Percentiles rank a stretch among this genome's conserved stretches.
These are phyloP conservation scores for Pyrenophora graminea DNA, from an alignment of 2,329 filamentous ascomycete genomes.

Conservation along the genomic window DNA sequence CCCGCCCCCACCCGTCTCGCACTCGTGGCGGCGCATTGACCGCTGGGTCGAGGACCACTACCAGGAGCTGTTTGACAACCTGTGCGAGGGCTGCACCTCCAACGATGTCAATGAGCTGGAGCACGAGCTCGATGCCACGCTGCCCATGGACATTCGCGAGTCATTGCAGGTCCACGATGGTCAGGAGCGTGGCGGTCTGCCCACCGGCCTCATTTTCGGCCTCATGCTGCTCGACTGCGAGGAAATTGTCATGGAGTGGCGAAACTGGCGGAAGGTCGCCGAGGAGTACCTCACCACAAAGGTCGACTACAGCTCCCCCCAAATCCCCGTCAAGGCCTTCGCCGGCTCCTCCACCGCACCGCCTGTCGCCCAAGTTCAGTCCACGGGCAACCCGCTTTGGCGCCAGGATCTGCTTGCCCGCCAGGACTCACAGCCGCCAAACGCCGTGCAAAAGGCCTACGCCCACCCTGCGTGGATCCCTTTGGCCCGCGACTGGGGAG, in stretches of 20 bases:
- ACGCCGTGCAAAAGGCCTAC: slow-evolving; percentile 88
- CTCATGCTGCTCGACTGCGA: slow-evolving; percentile 97
- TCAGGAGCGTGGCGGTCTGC: slow-evolving; percentile 90
- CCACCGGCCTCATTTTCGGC: slow-evolving; percentile 90
- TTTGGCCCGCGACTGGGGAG: slow-evolving; percentile 94
- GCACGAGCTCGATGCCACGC: slow-evolving; percentile 90
- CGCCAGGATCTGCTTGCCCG: slow-evolving; percentile 79
- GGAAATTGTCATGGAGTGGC: slow-evolving; percentile 97
- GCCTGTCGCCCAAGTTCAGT: slow-evolving; percentile 56
- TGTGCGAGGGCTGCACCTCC: slow-evolving; percentile 86
- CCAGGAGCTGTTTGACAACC: slow-evolving; percentile 88
- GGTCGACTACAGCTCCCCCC: slow-evolving; percentile 59
- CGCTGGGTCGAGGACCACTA: slow-evolving; percentile 94
- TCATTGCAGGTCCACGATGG: slow-evolving; percentile 90
- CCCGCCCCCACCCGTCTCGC: slow-evolving; percentile 81
- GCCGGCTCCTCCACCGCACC: slow-evolving; percentile 74
- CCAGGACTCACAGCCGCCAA: slow-evolving; percentile 86
- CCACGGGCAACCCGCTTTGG: slow-evolving; percentile 70
- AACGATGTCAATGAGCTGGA: slow-evolving; percentile 98
- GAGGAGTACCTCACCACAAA: slow-evolving; percentile 77
- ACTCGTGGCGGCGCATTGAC: slow-evolving; percentile 95
- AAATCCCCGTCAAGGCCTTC: slow-evolving; percentile 71
- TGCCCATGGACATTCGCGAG: slow-evolving; percentile 91
- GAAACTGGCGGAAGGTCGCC: slow-evolving; percentile 93
- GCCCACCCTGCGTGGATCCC: slow-evolving; percentile 95